Evolutionary conservation across 2,329 filamentous ascomycete genomes (phyloP).

Genomic region (Sphaerostilbella broomeana): DNA sequence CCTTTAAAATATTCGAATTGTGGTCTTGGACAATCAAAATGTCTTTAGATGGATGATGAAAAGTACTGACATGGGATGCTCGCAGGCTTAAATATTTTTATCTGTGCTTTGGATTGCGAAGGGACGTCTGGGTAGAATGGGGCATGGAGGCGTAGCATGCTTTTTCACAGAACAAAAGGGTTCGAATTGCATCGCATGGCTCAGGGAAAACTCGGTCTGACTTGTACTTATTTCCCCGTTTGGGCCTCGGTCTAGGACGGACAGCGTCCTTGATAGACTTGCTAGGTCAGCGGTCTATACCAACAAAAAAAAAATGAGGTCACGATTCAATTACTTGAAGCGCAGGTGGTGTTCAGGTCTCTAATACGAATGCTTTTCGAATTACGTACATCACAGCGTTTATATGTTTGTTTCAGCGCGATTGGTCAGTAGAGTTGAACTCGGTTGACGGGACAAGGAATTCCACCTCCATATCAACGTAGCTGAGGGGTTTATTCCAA

Average conservation of each 20-base stretch:
- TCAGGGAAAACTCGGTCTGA: constrained; percentile 32
- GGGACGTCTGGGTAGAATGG: constrained; percentile 29
- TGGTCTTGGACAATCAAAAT: neutral
- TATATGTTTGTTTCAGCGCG: too few species aligned
- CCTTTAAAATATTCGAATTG: too few species aligned
- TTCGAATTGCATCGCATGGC: constrained; percentile 35
- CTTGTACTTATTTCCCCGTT: constrained; percentile 33
- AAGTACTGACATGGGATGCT: neutral
- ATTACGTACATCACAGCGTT: constrained; percentile 2
- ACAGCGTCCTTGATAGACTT: constrained; percentile 26
- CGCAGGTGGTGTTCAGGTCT: constrained; percentile 11
- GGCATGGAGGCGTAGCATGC: constrained; percentile 32
- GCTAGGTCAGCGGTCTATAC: constrained; percentile 26
- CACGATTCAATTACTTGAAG: constrained; percentile 26
- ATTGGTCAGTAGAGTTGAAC: too few species aligned
- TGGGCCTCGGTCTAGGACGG: constrained; percentile 31
- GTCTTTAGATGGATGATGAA: neutral
- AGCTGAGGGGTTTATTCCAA: too few species aligned
- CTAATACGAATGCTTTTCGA: constrained; percentile 9
- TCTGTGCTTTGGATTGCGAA: constrained; percentile 22
- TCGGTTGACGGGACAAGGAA: too few species aligned
- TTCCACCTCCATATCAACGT: too few species aligned
- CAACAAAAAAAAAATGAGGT: constrained; percentile 31
- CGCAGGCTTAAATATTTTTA: constrained; percentile 25
- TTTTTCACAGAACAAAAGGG: constrained; percentile 28